Conservation (phyloP, 108 stramenopile genomes). For the Chaetoceros muelleri region DNA sequence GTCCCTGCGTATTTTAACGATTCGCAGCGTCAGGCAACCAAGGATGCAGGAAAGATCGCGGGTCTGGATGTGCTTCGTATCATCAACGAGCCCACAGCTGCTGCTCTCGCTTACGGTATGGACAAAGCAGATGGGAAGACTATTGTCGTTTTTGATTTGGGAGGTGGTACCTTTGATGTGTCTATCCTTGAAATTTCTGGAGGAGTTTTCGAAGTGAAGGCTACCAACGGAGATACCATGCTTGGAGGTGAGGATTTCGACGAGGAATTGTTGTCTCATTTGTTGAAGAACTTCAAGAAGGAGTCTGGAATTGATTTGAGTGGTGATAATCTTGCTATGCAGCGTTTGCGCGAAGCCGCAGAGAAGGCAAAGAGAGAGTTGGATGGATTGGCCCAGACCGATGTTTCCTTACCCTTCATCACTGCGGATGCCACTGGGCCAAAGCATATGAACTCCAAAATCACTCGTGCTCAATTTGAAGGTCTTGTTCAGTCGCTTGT, state of each 20-base stretch:
- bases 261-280: conserved; percentile 85
- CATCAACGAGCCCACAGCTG: conserved; percentile 99
- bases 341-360: conserved; percentile 96
- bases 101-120: conserved; percentile 98
- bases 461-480: conserved; percentile 94
- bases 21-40: conserved; percentile 96
- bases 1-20: conserved; percentile 99
- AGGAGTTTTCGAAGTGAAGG: conserved; percentile 99
- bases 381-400: conserved; percentile 98
- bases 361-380: conserved; percentile 99
- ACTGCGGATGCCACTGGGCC: conserved; percentile 97
- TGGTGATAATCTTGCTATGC: conserved; percentile 95
- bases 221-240: conserved; percentile 99
- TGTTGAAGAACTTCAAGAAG: conserved; percentile 91
- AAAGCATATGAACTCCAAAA: conserved; percentile 95
- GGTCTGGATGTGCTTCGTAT: conserved; percentile 98
- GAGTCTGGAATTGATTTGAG: conserved; percentile 91
- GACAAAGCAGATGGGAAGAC: conserved; percentile 99
- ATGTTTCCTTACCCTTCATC: conserved; percentile 98
- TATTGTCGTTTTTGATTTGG: conserved; percentile 98
- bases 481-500: conserved; percentile 87
- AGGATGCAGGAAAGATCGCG: conserved; percentile 97
- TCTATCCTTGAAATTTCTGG: conserved; percentile 97
- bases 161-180: conserved; percentile 98
- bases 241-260: conserved; percentile 99